Evolutionary conservation across 1,284 basidiomycete genomes (phyloP).

Genomic region (Malassezia japonica): DNA sequence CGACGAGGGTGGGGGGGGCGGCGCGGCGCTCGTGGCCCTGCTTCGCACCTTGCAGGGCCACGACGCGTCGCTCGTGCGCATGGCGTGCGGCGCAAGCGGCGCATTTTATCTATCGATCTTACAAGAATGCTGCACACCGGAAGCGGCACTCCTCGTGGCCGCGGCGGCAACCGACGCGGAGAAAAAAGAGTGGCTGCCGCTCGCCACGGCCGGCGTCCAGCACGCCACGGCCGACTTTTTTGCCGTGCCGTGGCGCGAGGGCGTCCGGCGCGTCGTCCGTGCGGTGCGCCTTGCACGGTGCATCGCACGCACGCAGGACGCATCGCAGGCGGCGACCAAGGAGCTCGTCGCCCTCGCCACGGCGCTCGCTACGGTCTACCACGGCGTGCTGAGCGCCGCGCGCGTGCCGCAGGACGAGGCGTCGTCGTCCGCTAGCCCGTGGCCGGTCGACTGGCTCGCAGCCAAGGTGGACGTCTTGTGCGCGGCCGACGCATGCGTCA

Average conservation of each 20-base stretch:
- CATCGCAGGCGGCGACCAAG: neutral
- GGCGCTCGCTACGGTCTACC: slow-evolving; percentile 1
- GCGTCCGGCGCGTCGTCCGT: neutral
- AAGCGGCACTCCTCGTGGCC: neutral
- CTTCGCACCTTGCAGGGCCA: neutral
- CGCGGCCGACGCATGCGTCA: slow-evolving; percentile 8
- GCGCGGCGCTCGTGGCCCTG: neutral
- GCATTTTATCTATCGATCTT: no score
- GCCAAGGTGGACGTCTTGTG: slow-evolving; percentile 11
- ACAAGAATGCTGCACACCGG: neutral
- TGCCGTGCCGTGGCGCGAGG: slow-evolving; percentile 6
- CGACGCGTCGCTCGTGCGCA: neutral
- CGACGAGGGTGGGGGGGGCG: neutral
- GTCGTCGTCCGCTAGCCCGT: slow-evolving; percentile 12
- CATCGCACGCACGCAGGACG: neutral
- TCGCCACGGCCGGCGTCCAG: neutral
- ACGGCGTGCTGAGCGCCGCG: neutral
- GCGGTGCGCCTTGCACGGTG: slow-evolving; percentile 1
- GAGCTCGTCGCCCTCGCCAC: neutral
- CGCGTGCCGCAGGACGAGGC: slow-evolving; percentile 5
- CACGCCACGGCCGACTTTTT: neutral
- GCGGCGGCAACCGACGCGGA: neutral
- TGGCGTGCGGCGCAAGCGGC: neutral
- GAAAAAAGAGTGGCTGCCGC: neutral
- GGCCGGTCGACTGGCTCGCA: slow-evolving; percentile 5